phyloP scores from a whole-genome alignment of 139 green algal species.

The Auxenochlorella pyrenoidosa region DNA sequence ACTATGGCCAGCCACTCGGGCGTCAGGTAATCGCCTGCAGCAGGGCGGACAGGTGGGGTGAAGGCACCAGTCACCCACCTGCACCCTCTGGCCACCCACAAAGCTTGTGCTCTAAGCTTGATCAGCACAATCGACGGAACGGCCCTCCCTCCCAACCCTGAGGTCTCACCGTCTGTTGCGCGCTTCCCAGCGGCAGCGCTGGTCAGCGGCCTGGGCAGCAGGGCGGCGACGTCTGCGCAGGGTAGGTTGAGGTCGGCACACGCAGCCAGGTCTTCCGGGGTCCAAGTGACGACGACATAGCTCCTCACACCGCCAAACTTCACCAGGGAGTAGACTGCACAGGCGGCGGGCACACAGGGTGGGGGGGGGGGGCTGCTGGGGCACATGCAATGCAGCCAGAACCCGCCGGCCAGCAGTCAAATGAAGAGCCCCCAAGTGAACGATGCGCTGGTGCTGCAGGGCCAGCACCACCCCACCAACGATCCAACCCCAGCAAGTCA shows the following conservation, averaged over 20 bases:
- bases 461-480: not conserved
- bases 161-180: not conserved
- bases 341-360: not conserved
- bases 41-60: not conserved
- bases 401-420: too few relatives aligned
- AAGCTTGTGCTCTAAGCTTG: too few relatives aligned
- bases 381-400: too few relatives aligned
- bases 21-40: not conserved
- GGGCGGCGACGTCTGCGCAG: not conserved
- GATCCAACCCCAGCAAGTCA: not conserved
- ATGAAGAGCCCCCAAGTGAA: not conserved
- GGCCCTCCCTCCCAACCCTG: not conserved
- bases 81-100: not conserved
- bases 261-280: not conserved
- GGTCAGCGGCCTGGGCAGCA: not conserved
- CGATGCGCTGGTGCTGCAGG: not conserved
- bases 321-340: constrained; percentile 11
- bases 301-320: constrained; percentile 7
- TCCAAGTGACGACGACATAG: constrained; percentile 3
- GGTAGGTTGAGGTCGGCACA: constrained; percentile 15
- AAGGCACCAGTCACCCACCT: not conserved
- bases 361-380: too few relatives aligned
- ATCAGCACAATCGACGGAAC: too few relatives aligned
- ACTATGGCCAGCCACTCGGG: too few relatives aligned
- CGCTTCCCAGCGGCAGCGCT: not conserved